A percentile compares a stretch with the other conserved stretches of the same genome.
Conservation (phyloP, 163 green algal species). For the Chlorella variabilis region DNA sequence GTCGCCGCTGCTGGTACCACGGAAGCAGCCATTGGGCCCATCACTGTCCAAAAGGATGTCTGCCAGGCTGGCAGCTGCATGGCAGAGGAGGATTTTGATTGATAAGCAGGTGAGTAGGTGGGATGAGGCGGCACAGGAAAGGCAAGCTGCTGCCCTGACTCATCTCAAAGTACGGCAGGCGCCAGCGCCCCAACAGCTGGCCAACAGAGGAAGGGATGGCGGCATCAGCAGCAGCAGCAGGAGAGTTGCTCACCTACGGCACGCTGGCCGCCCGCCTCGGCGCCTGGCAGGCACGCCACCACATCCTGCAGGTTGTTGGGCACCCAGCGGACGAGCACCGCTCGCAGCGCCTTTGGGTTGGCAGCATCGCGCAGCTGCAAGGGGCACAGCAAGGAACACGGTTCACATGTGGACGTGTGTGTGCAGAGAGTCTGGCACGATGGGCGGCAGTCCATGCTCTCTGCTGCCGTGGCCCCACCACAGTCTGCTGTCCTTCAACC, state of each 20-base stretch:
- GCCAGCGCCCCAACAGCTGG: no score
- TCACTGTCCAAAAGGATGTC: no score
- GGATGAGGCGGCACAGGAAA: no score
- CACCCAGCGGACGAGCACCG: background rate
- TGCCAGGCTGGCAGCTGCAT: no score
- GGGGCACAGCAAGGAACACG: background rate
- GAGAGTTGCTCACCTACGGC: background rate
- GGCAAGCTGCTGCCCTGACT: no score
- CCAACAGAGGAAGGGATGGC: no score
- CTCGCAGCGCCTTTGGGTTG: background rate
- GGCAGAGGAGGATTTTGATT: no score
- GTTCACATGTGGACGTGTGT: no score
- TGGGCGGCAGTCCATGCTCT: background rate
- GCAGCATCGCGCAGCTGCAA: background rate
- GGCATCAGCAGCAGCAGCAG: no score
- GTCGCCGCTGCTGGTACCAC: background rate
- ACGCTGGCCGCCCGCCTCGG: background rate
- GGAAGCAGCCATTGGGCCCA: no score
- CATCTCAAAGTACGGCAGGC: no score
- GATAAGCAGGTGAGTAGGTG: no score
- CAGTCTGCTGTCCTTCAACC: background rate
- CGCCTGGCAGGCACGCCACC: background rate
- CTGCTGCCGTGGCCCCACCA: background rate
- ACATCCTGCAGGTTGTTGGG: slow-evolving; percentile 11
- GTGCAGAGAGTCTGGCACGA: background rate